These are phyloP conservation scores for Heimioporus sp. DNA, from an alignment of 768 basidiomycete genomes.

Conservation along the genomic window DNA sequence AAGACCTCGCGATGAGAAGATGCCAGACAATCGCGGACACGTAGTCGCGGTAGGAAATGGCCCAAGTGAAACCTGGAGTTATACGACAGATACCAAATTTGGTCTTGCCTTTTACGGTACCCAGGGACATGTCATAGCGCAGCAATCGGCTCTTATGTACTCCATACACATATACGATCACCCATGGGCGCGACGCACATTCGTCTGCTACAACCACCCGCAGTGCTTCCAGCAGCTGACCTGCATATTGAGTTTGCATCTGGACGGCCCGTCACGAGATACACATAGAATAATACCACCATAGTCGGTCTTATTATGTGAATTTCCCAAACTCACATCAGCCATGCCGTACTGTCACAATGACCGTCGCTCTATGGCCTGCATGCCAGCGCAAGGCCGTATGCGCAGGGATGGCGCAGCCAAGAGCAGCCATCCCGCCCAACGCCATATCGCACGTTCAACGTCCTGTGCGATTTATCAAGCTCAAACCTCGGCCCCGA, in stretches of 20 bases:
- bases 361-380: slow-evolving; percentile 3
- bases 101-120: slow-evolving; percentile 26
- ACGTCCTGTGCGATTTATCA: not conserved
- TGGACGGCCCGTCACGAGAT: too few species aligned
- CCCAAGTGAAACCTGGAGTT: not conserved
- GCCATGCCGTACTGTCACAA: slow-evolving; percentile 2
- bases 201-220: too few species aligned
- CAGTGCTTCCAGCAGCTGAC: too few species aligned
- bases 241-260: too few species aligned
- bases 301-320: too few species aligned
- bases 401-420: too few species aligned
- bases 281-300: too few species aligned
- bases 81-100: slow-evolving; percentile 17
- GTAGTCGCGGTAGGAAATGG: slow-evolving; percentile 1
- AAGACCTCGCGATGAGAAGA: slow-evolving; percentile 8
- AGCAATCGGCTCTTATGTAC: slow-evolving; percentile 31
- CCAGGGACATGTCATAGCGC: slow-evolving; percentile 27
- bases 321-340: too few species aligned
- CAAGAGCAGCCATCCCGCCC: not conserved
- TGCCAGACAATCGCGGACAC: slow-evolving; percentile 14
- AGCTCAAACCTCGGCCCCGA: slow-evolving; percentile 10
- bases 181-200: too few species aligned
- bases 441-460: not conserved
- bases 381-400: slow-evolving; percentile 1
- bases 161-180: slow-evolving; percentile 1